Conservation (phyloP, 116 monocot species). For the Trichopus zeylanicus region DNA sequence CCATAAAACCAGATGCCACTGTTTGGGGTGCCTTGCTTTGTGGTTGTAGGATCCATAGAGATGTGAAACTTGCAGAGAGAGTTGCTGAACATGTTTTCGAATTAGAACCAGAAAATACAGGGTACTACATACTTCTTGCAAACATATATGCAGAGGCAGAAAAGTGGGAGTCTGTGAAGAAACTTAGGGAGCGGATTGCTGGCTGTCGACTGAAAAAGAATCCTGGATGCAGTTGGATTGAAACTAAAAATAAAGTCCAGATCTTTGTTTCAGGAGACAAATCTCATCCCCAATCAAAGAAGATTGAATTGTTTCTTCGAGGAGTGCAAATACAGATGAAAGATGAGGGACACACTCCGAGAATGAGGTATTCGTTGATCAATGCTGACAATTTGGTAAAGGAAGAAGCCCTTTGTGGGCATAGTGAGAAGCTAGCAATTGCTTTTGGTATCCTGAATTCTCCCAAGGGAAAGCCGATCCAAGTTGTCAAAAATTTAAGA, state of each 20-base stretch:
- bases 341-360: conserved; percentile 11
- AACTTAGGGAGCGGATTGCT: conserved; percentile 33
- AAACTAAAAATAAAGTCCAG: conserved; percentile 39
- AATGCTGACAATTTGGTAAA: conserved; percentile 2
- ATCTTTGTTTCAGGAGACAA: conserved; percentile 40
- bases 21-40: conserved; percentile 64
- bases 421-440: conserved; percentile 14
- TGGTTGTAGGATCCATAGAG: conserved; percentile 57
- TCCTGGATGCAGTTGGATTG: conserved; percentile 62
- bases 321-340: conserved; percentile 31
- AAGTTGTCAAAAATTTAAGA: conserved; percentile 4
- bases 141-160: conserved; percentile 58
- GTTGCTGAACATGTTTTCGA: conserved; percentile 58
- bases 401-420: conserved; percentile 12
- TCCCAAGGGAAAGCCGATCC: conserved; percentile 3
- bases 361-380: conserved; percentile 4
- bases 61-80: conserved; percentile 67
- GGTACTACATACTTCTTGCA: no score
- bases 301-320: conserved; percentile 26
- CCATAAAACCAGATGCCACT: conserved; percentile 44
- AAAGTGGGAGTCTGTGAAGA: conserved; percentile 48
- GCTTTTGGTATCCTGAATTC: conserved; percentile 12
- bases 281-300: conserved; percentile 30
- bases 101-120: no score
- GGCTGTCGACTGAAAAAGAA: conserved; percentile 22